Percentiles rank a stretch among this genome's conserved stretches.
Evolutionary conservation across 805 yeast genomes (phyloP).

Genomic region (Diddensiella transvaalensis): DNA sequence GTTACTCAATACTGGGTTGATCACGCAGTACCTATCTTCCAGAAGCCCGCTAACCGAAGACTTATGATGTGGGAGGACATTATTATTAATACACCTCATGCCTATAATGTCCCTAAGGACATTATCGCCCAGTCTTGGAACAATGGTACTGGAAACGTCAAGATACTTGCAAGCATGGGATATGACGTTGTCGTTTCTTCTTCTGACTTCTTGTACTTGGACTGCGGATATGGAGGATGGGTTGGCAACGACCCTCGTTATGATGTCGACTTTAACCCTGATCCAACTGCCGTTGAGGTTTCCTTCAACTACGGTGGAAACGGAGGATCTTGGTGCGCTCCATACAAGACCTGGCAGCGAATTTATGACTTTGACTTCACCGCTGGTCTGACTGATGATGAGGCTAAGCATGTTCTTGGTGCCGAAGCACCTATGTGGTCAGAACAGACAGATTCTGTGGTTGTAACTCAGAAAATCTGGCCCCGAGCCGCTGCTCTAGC

Average conservation of each 20-base stretch:
- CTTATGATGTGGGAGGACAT: constrained; percentile 44
- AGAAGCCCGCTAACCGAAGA: constrained; percentile 22
- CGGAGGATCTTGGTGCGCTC: constrained; percentile 43
- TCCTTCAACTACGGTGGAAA: constrained; percentile 33
- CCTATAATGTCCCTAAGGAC: constrained; percentile 33
- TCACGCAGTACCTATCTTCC: constrained; percentile 35
- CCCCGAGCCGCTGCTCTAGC: constrained; percentile 43
- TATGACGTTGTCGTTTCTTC: constrained; percentile 41
- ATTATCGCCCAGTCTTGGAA: constrained; percentile 40
- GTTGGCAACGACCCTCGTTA: constrained; percentile 38
- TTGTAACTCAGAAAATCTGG: constrained; percentile 37
- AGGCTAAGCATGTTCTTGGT: constrained; percentile 36
- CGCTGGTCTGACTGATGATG: constrained; percentile 32
- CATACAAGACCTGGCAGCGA: constrained; percentile 44
- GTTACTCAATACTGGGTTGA: constrained; percentile 38
- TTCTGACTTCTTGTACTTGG: constrained; percentile 36
- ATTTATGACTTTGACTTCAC: constrained; percentile 39
- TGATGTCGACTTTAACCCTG: constrained; percentile 24
- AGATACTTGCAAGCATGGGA: constrained; percentile 35
- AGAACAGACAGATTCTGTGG: constrained; percentile 37
- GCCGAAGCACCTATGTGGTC: constrained; percentile 42
- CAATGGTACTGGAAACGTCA: constrained; percentile 24
- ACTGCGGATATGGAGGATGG: constrained; percentile 42
- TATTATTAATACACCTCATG: constrained; percentile 24
- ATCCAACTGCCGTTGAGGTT: constrained; percentile 20